A percentile compares a stretch with the other conserved stretches of the same genome.
These are phyloP conservation scores for Syncephalastrum contaminatum DNA, from an alignment of 371 early-diverging fungal genomes.

Conservation along the genomic window DNA sequence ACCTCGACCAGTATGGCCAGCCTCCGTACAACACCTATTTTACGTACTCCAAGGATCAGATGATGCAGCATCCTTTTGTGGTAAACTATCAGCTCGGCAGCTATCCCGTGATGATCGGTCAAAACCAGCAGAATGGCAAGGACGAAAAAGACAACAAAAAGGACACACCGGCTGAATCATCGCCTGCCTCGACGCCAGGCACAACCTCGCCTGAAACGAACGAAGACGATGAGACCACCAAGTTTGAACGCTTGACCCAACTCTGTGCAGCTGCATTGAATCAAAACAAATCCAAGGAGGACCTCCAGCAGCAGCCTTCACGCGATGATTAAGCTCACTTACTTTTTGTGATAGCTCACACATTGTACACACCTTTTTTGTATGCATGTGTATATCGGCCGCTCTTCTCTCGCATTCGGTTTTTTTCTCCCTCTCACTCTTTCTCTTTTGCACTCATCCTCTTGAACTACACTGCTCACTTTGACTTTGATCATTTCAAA, in stretches of 20 bases:
- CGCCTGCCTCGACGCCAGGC: constrained; percentile 26
- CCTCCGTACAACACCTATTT: constrained; percentile 38
- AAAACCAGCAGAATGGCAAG: background rate
- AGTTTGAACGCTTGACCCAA: constrained; percentile 20
- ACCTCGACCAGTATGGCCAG: constrained; percentile 47
- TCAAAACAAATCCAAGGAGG: constrained; percentile 8
- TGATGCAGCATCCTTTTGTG: constrained; percentile 43
- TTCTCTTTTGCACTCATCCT: background rate
- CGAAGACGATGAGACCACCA: constrained; percentile 17
- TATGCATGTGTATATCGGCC: background rate
- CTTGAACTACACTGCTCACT: too few relatives aligned
- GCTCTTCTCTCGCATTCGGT: constrained; percentile 4
- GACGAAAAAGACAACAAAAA: constrained; percentile 16
- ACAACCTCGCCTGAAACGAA: constrained; percentile 39
- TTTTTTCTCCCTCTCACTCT: background rate
- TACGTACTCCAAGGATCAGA: constrained; percentile 35
- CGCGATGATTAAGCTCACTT: too few relatives aligned
- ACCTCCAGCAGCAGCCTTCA: too few relatives aligned
- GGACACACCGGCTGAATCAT: constrained; percentile 35
- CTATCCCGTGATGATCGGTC: constrained; percentile 32
- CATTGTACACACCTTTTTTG: too few relatives aligned
- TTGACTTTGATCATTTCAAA: too few relatives aligned
- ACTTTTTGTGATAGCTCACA: too few relatives aligned
- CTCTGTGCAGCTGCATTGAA: constrained; percentile 22
- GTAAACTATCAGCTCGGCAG: constrained; percentile 42